A percentile compares a stretch with the other conserved stretches of the same genome.
These are phyloP conservation scores for Lathyrus sativus DNA, from an alignment of 306 rosid genomes.

Conservation along the genomic window DNA sequence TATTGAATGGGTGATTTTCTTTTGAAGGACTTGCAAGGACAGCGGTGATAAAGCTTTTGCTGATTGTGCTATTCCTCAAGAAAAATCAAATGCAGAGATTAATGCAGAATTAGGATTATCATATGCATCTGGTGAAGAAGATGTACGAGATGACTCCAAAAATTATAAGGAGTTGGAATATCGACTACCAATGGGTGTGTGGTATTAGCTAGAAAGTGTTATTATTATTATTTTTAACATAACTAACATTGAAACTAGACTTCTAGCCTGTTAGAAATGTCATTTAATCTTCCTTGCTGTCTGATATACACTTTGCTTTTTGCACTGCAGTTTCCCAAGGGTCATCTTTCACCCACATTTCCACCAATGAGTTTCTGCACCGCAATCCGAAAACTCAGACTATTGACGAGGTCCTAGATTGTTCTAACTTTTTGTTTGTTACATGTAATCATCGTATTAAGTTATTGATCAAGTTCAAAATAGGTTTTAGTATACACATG, in stretches of 20 bases:
- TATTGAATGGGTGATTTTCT: constrained; percentile 36
- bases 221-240: not conserved
- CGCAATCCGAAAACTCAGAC: constrained; percentile 84
- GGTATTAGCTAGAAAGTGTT: constrained; percentile 21
- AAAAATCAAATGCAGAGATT: constrained; percentile 94
- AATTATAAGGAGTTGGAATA: constrained; percentile 64
- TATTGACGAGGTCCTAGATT: constrained; percentile 77
- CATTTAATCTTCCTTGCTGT: constrained; percentile 24
- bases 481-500: constrained; percentile 25
- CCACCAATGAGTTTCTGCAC: constrained; percentile 81
- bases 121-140: constrained; percentile 94
- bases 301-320: constrained; percentile 36
- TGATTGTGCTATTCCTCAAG: constrained; percentile 85
- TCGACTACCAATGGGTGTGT: constrained; percentile 58
- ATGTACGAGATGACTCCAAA: constrained; percentile 60
- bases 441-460: constrained; percentile 27
- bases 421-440: constrained; percentile 34
- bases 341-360: constrained; percentile 63
- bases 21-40: constrained; percentile 86
- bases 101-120: constrained; percentile 92
- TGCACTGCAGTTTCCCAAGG: constrained; percentile 65
- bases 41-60: constrained; percentile 69
- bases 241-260: constrained; percentile 26
- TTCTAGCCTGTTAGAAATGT: constrained; percentile 19
- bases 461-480: constrained; percentile 31